Base-by-base conservation (phyloP, 345 rosid species). In the Eucalyptus dawsonii region DNA sequence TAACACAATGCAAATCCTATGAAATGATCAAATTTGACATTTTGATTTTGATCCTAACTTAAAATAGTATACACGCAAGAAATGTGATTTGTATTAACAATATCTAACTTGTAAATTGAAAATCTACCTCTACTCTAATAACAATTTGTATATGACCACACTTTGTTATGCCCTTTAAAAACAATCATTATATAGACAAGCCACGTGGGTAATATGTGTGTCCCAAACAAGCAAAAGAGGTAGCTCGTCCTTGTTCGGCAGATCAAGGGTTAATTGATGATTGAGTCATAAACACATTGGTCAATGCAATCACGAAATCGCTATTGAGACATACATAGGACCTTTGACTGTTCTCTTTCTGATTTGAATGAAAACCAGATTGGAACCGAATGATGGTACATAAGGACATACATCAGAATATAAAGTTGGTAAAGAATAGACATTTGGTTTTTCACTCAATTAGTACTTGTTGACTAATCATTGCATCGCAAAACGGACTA, bases 1-100 rank as follows among this genome's bases (percentile, higher is more conserved):
- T 5, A 37, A 9, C 1, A 1, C 24, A 0, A 34, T 16, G 45
- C 45, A 72, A 37, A 22, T 34, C 25, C 14, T 17, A 5, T 19
- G 45, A 72, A 72, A 5, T 7, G 40, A 72, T 72, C 25, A 10
- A 65, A 37, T 19, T 37, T 5, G 0, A 19, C 25, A 17, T 22
- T 34, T 34, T 5, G 25, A 11, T 0, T 34, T 19, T 34, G 14
- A 72, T 72, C 81, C 7, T 19, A 1, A 5, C 44, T 72, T 6
- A 0, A 11, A 69, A 69, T 0, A 17, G 0, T 17, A 34, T 5
- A 19, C 14, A 34, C 2, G 0, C 2, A 3, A 34, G 11, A 5
- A 3, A 34, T 72, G 81, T 0, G 81, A 72, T 34, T 34, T 72
- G 25, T 34, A 72, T 0, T 1, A 0, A 6, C 4, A 3, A 19